These are phyloP conservation scores for Colletotrichum sp. DNA, from an alignment of 2,329 filamentous ascomycete genomes.

Conservation along the genomic window DNA sequence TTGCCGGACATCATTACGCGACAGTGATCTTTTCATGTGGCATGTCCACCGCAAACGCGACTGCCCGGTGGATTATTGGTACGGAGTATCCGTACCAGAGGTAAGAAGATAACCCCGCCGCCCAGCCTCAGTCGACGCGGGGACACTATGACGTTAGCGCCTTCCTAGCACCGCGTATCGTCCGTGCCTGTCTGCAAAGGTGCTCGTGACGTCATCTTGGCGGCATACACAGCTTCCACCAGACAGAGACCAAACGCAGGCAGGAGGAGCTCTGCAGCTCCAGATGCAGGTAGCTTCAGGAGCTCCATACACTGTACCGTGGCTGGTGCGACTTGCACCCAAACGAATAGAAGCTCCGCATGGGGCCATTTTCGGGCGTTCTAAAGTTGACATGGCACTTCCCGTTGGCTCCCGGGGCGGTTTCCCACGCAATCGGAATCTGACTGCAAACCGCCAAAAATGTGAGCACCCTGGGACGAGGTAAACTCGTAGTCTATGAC, in stretches of 20 bases:
- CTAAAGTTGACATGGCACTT: not conserved
- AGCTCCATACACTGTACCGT: conserved; percentile 1
- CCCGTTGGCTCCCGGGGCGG: not conserved
- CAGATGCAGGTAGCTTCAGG: not conserved
- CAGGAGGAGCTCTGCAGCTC: not conserved
- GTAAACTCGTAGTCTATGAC: conserved; percentile 15
- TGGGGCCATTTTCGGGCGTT: conserved; percentile 1
- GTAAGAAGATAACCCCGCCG: not conserved
- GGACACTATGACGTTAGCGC: conserved; percentile 14
- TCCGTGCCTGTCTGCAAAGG: not conserved
- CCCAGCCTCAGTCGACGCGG: conserved; percentile 1
- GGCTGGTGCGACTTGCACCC: conserved; percentile 7
- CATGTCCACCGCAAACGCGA: conserved; percentile 7
- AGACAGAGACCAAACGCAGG: not conserved
- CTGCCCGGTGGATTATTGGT: not conserved
- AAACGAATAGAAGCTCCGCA: not conserved
- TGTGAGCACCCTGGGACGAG: not conserved
- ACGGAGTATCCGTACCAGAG: not conserved
- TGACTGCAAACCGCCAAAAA: not conserved
- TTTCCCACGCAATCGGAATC: not conserved
- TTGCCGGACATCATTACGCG: conserved; percentile 1
- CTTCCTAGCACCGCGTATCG: not conserved
- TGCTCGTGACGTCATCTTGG: not conserved
- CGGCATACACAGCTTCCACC: not conserved
- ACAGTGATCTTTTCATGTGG: conserved; percentile 11